Conservation (phyloP, 1,284 basidiomycete species). For the Gymnopus androsaceus region DNA sequence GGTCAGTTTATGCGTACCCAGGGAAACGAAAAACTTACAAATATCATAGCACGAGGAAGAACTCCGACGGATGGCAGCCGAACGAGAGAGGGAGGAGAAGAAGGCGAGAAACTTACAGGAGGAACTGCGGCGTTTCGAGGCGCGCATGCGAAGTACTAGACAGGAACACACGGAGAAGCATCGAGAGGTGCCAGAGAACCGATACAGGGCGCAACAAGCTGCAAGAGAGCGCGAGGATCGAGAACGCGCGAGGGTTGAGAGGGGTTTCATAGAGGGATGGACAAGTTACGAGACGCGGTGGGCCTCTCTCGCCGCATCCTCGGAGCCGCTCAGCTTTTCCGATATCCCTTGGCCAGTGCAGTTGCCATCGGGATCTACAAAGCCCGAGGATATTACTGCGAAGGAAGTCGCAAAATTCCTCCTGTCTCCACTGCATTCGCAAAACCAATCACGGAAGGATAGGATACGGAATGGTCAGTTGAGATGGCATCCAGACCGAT, state of each 20-base stretch:
- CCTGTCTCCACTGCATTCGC: conserved; percentile 62
- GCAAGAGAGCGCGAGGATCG: conserved; percentile 38
- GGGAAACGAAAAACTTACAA: too few relatives aligned
- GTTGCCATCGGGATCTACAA: conserved; percentile 37
- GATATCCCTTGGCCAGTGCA: conserved; percentile 70
- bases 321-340: conserved; percentile 53
- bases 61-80: conserved; percentile 41
- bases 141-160: conserved; percentile 44
- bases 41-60: conserved; percentile 50
- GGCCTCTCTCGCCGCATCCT: conserved; percentile 44
- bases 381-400: conserved; percentile 50
- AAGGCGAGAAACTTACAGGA: conserved; percentile 41
- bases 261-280: conserved; percentile 54
- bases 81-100: conserved; percentile 44
- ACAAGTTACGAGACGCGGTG: conserved; percentile 62
- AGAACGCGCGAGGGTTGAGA: conserved; percentile 40
- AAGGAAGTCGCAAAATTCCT: conserved; percentile 56
- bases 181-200: conserved; percentile 38
- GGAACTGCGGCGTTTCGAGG: conserved; percentile 49
- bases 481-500: conserved; percentile 79
- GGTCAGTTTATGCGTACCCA: too few relatives aligned
- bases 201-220: conserved; percentile 22
- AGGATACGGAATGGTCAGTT: conserved; percentile 64
- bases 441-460: conserved; percentile 56
- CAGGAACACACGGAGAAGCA: conserved; percentile 45